Conservation (phyloP, 345 rosid species). For the Syzygium oleosum region DNA sequence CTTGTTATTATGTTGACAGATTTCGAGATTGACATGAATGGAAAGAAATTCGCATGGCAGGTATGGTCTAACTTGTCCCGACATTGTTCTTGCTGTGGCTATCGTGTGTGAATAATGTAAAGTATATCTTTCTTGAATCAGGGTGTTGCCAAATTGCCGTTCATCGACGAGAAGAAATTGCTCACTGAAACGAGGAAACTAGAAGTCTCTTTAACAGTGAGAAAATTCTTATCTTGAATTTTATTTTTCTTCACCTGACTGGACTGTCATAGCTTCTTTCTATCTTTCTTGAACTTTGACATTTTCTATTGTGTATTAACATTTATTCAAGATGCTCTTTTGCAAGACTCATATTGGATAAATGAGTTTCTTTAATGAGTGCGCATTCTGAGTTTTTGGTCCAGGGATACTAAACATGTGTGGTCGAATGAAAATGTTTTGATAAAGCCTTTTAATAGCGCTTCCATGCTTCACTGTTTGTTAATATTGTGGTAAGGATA, state of each 20-base stretch:
- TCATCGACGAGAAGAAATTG: constrained; percentile 77
- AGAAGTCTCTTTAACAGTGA: constrained; percentile 70
- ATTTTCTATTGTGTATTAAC: background rate
- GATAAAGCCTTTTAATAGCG: background rate
- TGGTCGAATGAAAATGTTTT: background rate
- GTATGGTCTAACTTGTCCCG: constrained; percentile 20
- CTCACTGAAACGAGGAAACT: constrained; percentile 78
- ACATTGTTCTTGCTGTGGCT: background rate
- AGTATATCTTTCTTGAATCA: constrained; percentile 18
- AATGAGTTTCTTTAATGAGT: background rate
- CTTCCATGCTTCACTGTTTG: background rate
- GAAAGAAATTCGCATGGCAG: constrained; percentile 99
- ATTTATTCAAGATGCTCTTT: background rate
- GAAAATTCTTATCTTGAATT: background rate
- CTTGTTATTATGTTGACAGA: constrained; percentile 36
- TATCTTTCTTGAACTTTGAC: background rate
- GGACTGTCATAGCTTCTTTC: background rate
- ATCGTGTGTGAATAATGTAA: background rate
- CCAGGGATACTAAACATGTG: background rate
- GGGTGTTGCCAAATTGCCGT: constrained; percentile 96
- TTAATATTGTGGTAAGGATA: background rate
- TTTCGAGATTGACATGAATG: constrained; percentile 97
- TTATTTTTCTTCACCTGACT: background rate
- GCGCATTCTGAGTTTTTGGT: background rate
- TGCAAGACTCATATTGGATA: background rate